A percentile compares a stretch with the other conserved stretches of the same genome.
Evolutionary conservation across 148 eudicot genomes (phyloP).

Genomic region (Pharnaceum exiguum): DNA sequence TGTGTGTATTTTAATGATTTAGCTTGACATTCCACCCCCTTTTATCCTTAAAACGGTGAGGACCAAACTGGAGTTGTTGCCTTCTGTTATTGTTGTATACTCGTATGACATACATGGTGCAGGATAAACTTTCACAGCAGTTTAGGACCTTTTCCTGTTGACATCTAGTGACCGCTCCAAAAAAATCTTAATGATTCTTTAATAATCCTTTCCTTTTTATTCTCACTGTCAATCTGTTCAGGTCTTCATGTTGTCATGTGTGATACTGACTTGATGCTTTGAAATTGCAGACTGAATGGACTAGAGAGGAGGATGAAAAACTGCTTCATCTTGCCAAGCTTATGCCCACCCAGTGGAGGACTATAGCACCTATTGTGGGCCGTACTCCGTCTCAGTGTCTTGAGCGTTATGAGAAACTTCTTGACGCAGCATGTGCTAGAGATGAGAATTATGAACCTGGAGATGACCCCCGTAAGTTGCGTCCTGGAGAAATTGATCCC

Average conservation of each 20-base stretch:
- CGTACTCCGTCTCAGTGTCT: slow-evolving; percentile 99
- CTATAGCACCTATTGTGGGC: slow-evolving; percentile 96
- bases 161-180: too few species aligned
- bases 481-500: slow-evolving; percentile 98
- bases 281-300: slow-evolving; percentile 87
- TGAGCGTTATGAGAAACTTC: slow-evolving; percentile 93
- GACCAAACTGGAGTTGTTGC: too few species aligned
- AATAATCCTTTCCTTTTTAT: too few species aligned
- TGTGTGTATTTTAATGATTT: too few species aligned
- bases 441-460: slow-evolving; percentile 92
- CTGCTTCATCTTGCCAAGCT: slow-evolving; percentile 95
- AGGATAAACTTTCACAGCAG: too few species aligned
- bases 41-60: too few species aligned
- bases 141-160: too few species aligned
- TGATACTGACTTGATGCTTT: slow-evolving; percentile 11
- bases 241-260: background rate
- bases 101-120: too few species aligned
- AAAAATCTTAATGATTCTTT: too few species aligned
- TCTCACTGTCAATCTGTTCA: too few species aligned
- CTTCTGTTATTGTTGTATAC: too few species aligned
- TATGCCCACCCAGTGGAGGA: slow-evolving; percentile 99
- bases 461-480: slow-evolving; percentile 91
- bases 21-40: too few species aligned
- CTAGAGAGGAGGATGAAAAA: slow-evolving; percentile 97
- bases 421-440: slow-evolving; percentile 94